These are phyloP conservation scores for Syncephalastrum monosporum DNA, from an alignment of 371 early-diverging fungal genomes.

Conservation along the genomic window DNA sequence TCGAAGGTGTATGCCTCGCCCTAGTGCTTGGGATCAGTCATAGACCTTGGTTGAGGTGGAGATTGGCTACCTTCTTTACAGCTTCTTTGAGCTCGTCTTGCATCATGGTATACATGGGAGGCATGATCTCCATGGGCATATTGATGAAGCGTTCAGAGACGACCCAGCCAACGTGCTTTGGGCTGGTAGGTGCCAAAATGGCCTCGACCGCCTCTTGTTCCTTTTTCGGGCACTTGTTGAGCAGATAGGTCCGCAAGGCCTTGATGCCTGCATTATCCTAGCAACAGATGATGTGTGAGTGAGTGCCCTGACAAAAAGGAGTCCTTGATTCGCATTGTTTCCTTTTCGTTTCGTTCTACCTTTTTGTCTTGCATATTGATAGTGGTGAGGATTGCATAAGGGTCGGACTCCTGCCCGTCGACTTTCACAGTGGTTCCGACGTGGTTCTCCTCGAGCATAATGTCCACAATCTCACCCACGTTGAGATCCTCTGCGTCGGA, in stretches of 20 bases:
- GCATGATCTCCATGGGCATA: slow-evolving; percentile 92
- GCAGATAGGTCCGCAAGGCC: slow-evolving; percentile 59
- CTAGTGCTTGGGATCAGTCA: slow-evolving; percentile 27
- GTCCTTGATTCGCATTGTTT: slow-evolving; percentile 4
- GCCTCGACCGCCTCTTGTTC: slow-evolving; percentile 42
- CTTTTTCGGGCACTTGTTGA: slow-evolving; percentile 63
- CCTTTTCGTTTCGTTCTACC: slow-evolving; percentile 20
- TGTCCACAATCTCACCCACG: slow-evolving; percentile 78
- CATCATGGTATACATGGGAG: slow-evolving; percentile 89
- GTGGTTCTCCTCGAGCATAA: slow-evolving; percentile 74
- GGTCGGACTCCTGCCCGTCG: slow-evolving; percentile 80
- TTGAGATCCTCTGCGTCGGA: slow-evolving; percentile 77
- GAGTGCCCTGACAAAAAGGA: background rate
- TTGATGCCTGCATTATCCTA: slow-evolving; percentile 57
- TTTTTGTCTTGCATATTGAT: slow-evolving; percentile 70
- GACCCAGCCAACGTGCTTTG: slow-evolving; percentile 65
- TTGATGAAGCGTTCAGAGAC: slow-evolving; percentile 93
- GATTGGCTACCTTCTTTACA: slow-evolving; percentile 59
- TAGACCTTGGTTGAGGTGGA: slow-evolving; percentile 1
- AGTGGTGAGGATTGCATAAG: slow-evolving; percentile 86
- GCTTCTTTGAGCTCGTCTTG: slow-evolving; percentile 80
- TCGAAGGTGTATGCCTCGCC: slow-evolving; percentile 76
- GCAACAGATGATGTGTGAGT: background rate
- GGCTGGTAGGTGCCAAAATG: slow-evolving; percentile 39
- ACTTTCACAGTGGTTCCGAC: slow-evolving; percentile 93